Evolutionary conservation across 768 basidiomycete species (phyloP).

Genomic region (Pleurotus platypus): DNA sequence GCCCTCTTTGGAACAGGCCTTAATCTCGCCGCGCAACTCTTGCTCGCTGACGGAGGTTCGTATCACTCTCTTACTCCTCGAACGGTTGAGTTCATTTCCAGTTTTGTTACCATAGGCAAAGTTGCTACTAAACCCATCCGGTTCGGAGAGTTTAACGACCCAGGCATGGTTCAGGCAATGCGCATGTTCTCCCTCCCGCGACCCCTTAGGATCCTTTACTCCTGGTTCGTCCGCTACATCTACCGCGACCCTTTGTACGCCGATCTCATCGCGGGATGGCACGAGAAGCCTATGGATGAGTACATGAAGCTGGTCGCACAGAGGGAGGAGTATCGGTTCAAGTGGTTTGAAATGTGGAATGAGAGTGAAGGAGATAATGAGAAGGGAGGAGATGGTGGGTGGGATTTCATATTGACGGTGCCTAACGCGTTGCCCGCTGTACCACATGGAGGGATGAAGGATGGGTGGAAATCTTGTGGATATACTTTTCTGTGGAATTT

Average conservation of each 20-base stretch:
- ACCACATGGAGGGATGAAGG: conserved; percentile 49
- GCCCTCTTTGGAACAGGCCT: conserved; percentile 50
- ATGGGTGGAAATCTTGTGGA: conserved; percentile 47
- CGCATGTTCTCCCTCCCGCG: conserved; percentile 41
- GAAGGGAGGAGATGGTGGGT: conserved; percentile 19
- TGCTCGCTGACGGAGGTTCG: conserved; percentile 48
- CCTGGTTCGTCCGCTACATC: conserved; percentile 50
- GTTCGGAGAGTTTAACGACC: conserved; percentile 43
- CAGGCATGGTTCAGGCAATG: conserved; percentile 38
- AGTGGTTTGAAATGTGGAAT: conserved; percentile 44
- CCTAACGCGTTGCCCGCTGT: conserved; percentile 56
- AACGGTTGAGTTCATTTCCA: no score
- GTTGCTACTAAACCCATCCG: conserved; percentile 29
- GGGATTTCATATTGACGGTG: conserved; percentile 63
- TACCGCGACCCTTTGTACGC: conserved; percentile 51
- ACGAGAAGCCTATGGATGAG: conserved; percentile 40
- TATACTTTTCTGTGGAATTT: conserved; percentile 66
- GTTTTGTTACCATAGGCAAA: conserved; percentile 15
- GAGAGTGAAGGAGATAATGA: conserved; percentile 19
- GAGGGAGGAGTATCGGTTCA: conserved; percentile 40
- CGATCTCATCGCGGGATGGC: conserved; percentile 43
- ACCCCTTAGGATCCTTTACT: conserved; percentile 42
- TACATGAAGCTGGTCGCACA: conserved; percentile 44
- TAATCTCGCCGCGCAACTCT: conserved; percentile 47
- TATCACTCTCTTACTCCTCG: background rate